A percentile compares a stretch with the other conserved stretches of the same genome.
Conservation (phyloP, 2,329 filamentous ascomycete genomes). For the Mariannaea sp. region DNA sequence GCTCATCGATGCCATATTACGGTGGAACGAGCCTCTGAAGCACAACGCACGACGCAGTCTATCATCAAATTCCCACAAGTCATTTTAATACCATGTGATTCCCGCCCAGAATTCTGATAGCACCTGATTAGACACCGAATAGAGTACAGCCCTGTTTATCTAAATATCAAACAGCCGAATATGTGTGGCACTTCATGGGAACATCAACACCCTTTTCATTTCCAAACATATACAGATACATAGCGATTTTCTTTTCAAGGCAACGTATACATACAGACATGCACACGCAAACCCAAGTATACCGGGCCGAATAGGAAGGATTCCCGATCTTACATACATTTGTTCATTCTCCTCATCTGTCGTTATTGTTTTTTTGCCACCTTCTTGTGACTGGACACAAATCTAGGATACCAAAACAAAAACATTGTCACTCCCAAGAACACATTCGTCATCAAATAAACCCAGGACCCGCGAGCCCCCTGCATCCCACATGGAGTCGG, state of each 20-base stretch:
- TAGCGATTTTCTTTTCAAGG: not conserved
- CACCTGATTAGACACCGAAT: not conserved
- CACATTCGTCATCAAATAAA: conserved; percentile 14
- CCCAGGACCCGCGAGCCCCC: conserved; percentile 13
- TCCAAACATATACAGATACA: too few relatives aligned
- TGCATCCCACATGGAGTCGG: conserved; percentile 35
- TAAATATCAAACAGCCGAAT: not conserved
- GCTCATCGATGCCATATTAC: conserved; percentile 49
- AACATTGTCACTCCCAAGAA: too few relatives aligned
- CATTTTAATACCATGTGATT: conserved; percentile 1
- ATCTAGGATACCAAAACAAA: too few relatives aligned
- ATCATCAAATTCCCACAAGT: not conserved
- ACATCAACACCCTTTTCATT: not conserved
- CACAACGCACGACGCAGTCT: conserved; percentile 1
- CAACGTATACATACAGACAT: not conserved
- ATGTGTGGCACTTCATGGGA: not conserved
- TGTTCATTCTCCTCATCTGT: not conserved
- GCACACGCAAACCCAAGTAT: too few relatives aligned
- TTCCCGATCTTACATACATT: not conserved
- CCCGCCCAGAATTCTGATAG: conserved; percentile 3
- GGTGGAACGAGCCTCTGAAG: conserved; percentile 44
- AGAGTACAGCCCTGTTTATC: too few relatives aligned
- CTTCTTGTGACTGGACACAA: too few relatives aligned
- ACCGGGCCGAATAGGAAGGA: too few relatives aligned
- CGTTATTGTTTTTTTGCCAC: not conserved